Conservation (phyloP, 2,329 filamentous ascomycete species). For the Nannizziopsis barbatae region DNA sequence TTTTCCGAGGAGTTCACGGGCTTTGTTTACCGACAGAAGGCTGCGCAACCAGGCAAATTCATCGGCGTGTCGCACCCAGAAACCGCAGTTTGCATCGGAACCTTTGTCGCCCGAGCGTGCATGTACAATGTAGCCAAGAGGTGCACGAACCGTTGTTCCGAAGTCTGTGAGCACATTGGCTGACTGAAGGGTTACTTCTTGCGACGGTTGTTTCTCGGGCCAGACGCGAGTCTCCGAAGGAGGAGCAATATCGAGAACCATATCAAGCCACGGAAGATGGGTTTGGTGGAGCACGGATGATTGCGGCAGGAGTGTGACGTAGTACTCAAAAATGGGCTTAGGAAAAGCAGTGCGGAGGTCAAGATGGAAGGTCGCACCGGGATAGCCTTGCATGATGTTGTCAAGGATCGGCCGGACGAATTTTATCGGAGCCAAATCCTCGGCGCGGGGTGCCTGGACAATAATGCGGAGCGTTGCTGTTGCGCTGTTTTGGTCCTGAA, state of each 20-base stretch:
- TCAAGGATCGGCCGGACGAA: conserved; percentile 31
- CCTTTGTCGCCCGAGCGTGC: conserved; percentile 30
- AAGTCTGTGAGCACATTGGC: conserved; percentile 16
- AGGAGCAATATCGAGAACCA: conserved; percentile 17
- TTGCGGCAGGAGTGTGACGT: conserved; percentile 21
- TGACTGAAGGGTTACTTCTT: conserved; percentile 13
- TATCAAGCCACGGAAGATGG: conserved; percentile 19
- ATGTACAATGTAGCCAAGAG: conserved; percentile 26
- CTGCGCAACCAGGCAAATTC: conserved; percentile 24
- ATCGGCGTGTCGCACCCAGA: conserved; percentile 25
- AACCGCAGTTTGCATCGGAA: conserved; percentile 28
- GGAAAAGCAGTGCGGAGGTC: conserved; percentile 27
- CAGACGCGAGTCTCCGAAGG: conserved; percentile 19
- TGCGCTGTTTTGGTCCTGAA: conserved; percentile 33
- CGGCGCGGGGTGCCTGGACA: conserved; percentile 36
- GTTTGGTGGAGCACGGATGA: conserved; percentile 22
- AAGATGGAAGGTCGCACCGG: conserved; percentile 28
- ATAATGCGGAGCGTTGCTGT: conserved; percentile 36
- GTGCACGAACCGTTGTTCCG: conserved; percentile 21
- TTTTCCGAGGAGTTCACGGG: conserved; percentile 19
- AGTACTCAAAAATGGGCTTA: conserved; percentile 27
- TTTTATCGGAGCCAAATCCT: conserved; percentile 23
- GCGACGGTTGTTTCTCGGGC: conserved; percentile 19
- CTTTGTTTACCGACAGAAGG: conserved; percentile 18
- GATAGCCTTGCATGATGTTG: conserved; percentile 34